Evolutionary conservation across 108 stramenopile species (phyloP).

Genomic region (Fragilaria crotonensis): DNA sequence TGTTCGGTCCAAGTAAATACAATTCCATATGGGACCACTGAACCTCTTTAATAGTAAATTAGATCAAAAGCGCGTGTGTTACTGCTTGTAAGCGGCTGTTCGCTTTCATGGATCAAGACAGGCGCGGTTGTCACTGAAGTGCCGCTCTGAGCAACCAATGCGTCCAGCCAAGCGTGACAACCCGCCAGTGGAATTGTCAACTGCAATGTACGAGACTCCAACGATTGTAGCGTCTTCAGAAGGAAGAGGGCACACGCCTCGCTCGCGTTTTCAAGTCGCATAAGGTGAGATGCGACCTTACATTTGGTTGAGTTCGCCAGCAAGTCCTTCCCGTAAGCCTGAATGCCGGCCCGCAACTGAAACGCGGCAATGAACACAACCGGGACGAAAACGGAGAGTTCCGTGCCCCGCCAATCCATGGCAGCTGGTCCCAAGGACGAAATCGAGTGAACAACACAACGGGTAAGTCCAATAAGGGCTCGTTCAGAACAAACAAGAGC

Average conservation of each 20-base stretch:
- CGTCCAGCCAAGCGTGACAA: background rate
- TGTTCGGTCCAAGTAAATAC: no score
- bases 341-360: conserved; percentile 18
- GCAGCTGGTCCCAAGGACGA: background rate
- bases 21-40: no score
- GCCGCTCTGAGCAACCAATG: background rate
- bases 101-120: background rate
- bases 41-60: background rate
- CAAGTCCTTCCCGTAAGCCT: no score
- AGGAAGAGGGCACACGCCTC: background rate
- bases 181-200: background rate
- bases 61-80: background rate
- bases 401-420: conserved; percentile 12
- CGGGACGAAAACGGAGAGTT: conserved; percentile 27
- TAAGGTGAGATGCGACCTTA: background rate
- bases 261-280: background rate
- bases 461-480: conserved; percentile 21
- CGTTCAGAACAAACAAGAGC: conserved; percentile 15
- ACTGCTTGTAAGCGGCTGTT: background rate
- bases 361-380: conserved; percentile 18
- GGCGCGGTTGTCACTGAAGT: background rate
- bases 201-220: background rate
- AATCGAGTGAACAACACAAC: conserved; percentile 14
- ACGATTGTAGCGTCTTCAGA: background rate
- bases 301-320: background rate